Base-by-base conservation (phyloP, 805 yeast genomes). In the Pichia nakasei region DNA sequence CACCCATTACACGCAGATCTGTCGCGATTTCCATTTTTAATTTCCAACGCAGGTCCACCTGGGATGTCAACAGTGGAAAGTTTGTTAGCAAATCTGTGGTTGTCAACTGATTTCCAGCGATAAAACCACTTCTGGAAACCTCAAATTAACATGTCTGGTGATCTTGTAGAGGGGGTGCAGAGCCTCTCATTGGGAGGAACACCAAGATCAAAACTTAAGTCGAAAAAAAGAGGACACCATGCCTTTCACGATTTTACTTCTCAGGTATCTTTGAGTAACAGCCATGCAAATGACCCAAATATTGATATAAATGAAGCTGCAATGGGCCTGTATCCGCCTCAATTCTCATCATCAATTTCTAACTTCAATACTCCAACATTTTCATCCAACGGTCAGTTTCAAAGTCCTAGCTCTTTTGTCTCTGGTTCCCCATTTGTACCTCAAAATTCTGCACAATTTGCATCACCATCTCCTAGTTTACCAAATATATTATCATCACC, bases 291-390 rank as follows among this genome's bases (percentile, higher is more conserved):
- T 39, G 21, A 32, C 18, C 21, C 43, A 24, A 31, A 38, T 11
- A 57, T 61, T 32, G 65, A 61, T 45, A 64, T 64, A 4, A 61
- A 58, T 43, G 59, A 54, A 6, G 66, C 65, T 11, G 53, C 57
- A 35, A 54, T 56, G n/a, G 65, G 65, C 11, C 42, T 56, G 47
- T 24, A 35, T 8, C 36, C 47, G 9, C 54, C 52, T 4, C 32
- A 29, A 15, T 29, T 29, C 8, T 29, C 32, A 7, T 29, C 32
- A 2, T 29, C 32, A 4, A 29, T 29, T 4, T 29, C 32, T 13
- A 29, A 17, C 15, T 29, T 29, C 7, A 29, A 12, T 12, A 29
- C 32, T 12, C 20, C 26, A 38, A 9, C n/a, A 12, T 9, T 9
- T 17, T 12, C 9, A 12, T 9, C 17, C 29, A 22, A 21, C 18